Evolutionary conservation across 345 rosid species (phyloP).

Genomic region (Gossypium herbaceum): DNA sequence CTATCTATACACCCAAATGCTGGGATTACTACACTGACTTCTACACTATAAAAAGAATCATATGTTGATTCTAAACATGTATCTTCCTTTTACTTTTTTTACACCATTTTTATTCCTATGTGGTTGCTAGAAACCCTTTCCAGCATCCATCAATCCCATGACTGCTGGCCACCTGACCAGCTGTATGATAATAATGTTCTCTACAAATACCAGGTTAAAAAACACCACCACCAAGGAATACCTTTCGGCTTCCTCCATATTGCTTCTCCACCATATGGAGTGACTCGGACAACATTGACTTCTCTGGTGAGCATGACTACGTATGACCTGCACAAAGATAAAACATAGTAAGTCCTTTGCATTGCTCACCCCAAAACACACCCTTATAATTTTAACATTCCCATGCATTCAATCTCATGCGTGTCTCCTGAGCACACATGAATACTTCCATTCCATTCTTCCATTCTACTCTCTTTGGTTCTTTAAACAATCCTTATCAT

Average conservation of each 20-base stretch:
- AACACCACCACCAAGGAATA: slow-evolving; percentile 27
- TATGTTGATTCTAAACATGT: slow-evolving; percentile 60
- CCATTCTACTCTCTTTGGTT: background rate
- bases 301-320: slow-evolving; percentile 65
- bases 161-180: slow-evolving; percentile 33
- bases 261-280: slow-evolving; percentile 46
- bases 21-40: slow-evolving; percentile 28
- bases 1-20: slow-evolving; percentile 50
- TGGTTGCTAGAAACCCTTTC: slow-evolving; percentile 43
- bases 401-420: background rate
- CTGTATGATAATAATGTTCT: slow-evolving; percentile 20
- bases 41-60: slow-evolving; percentile 57
- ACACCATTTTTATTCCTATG: slow-evolving; percentile 37
- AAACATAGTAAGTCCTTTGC: background rate
- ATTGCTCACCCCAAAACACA: background rate
- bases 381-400: background rate
- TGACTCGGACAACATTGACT: slow-evolving; percentile 47
- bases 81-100: slow-evolving; percentile 15
- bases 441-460: background rate
- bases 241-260: slow-evolving; percentile 38
- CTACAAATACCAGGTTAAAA: slow-evolving; percentile 30
- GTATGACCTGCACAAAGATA: slow-evolving; percentile 56
- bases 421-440: background rate
- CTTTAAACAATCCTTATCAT: background rate
- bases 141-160: slow-evolving; percentile 44